Percentiles rank a stretch among this genome's conserved stretches.
Conservation (phyloP, 1,284 basidiomycete genomes). For the Trametes polyzona region DNA sequence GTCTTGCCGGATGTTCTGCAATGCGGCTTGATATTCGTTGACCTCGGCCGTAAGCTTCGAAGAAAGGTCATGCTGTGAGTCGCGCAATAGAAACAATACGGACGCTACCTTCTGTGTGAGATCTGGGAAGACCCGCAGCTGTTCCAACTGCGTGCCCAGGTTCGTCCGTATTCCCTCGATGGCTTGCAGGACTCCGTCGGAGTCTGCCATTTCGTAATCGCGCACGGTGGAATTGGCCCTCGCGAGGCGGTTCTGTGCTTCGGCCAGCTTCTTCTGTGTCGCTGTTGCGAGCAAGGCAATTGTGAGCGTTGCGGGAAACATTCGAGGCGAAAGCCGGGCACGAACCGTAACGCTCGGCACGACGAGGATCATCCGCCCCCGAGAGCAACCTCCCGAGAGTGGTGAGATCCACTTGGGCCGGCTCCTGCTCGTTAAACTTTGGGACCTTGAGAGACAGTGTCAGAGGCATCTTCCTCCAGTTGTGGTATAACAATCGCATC, state of each 20-base stretch:
- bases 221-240: not conserved
- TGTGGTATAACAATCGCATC: not conserved
- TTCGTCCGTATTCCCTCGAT: not conserved
- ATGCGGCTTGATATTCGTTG: not conserved
- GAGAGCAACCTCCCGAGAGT: not conserved
- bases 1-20: not conserved
- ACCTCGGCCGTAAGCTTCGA: not conserved
- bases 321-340: not conserved
- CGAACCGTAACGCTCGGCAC: not conserved
- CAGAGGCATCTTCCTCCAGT: not conserved
- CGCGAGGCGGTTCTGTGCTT: not conserved
- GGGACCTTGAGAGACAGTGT: not conserved
- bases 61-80: too few species aligned
- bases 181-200: not conserved
- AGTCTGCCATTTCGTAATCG: not conserved
- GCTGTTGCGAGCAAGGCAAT: not conserved
- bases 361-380: not conserved
- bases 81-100: not conserved
- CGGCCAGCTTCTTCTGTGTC: not conserved
- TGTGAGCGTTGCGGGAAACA: not conserved
- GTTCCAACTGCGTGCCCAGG: not conserved
- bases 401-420: not conserved
- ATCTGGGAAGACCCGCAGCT: not conserved
- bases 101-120: not conserved
- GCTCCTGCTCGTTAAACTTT: not conserved